These are phyloP conservation scores for Cladosporium cucumerinum DNA, from an alignment of 2,329 filamentous ascomycete species.

Conservation along the genomic window DNA sequence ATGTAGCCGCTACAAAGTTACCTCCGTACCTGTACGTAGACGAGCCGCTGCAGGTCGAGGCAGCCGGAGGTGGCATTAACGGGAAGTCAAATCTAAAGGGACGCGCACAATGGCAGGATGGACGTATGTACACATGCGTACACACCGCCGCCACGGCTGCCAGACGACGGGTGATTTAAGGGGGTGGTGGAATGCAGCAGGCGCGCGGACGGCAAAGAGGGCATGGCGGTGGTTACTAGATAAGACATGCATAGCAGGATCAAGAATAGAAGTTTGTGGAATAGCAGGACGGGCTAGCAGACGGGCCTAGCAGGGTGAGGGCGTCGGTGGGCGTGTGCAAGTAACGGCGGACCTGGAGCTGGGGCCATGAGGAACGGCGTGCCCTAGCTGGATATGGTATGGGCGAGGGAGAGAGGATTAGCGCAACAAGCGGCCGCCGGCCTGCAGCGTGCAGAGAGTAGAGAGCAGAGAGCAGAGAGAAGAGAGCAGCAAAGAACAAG, in stretches of 20 bases:
- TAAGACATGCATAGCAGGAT: neutral
- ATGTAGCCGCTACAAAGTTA: neutral
- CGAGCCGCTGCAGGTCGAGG: conserved; percentile 5
- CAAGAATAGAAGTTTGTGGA: conserved; percentile 1
- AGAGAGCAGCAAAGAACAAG: neutral
- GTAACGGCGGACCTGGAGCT: neutral
- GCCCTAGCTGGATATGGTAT: neutral
- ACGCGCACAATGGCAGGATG: neutral
- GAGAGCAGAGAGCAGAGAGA: neutral
- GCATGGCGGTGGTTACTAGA: neutral
- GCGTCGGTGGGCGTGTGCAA: neutral
- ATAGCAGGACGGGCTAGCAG: conserved; percentile 7
- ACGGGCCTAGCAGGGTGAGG: neutral
- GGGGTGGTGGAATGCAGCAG: conserved; percentile 1
- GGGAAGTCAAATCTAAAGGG: conserved; percentile 12
- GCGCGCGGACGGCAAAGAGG: neutral
- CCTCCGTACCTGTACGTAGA: neutral
- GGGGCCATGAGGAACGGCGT: neutral
- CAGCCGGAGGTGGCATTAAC: conserved; percentile 3
- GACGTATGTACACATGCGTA: neutral
- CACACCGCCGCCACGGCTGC: neutral
- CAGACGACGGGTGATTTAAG: neutral
- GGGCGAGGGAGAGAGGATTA: neutral
- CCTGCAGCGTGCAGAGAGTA: too few relatives aligned
- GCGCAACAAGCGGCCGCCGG: neutral